Percentiles rank a stretch among this genome's conserved stretches.
phyloP scores from a whole-genome alignment of 2,329 filamentous ascomycete genomes.

The Fusarium hainanense region DNA sequence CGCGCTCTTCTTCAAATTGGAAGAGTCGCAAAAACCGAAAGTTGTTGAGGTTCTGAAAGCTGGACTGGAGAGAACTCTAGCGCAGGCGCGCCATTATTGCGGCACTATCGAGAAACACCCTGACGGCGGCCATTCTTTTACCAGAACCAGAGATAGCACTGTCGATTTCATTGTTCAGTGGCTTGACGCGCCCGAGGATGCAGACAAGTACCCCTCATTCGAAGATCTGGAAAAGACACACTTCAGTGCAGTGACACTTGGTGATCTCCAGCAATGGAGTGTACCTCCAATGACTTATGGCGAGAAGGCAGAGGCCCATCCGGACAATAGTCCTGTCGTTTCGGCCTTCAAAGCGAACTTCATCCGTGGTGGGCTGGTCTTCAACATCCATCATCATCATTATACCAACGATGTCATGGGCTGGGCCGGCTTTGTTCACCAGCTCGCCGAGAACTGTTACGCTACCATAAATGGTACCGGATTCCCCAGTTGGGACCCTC shows the following conservation, averaged over 20 bases:
- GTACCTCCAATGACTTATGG: conserved; percentile 54
- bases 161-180: conserved; percentile 52
- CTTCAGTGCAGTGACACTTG: conserved; percentile 49
- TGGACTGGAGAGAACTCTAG: conserved; percentile 52
- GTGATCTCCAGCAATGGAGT: conserved; percentile 50
- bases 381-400: conserved; percentile 57
- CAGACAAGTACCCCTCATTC: conserved; percentile 49
- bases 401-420: conserved; percentile 57
- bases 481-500: conserved; percentile 51
- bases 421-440: conserved; percentile 52
- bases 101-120: conserved; percentile 55
- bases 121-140: conserved; percentile 51
- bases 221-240: conserved; percentile 52
- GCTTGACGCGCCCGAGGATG: conserved; percentile 49
- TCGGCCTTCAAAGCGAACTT: conserved; percentile 57
- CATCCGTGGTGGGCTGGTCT: conserved; percentile 54
- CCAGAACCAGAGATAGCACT: conserved; percentile 50
- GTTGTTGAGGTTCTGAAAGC: conserved; percentile 45
- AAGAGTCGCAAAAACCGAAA: conserved; percentile 47
- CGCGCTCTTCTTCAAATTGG: conserved; percentile 53
- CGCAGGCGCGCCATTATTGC: conserved; percentile 53
- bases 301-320: conserved; percentile 53
- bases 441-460: conserved; percentile 58
- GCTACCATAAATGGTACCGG: conserved; percentile 46
- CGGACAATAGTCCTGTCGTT: conserved; percentile 48